These are phyloP conservation scores for Eucalyptus sp. DNA, from an alignment of 345 rosid species.

Conservation along the genomic window DNA sequence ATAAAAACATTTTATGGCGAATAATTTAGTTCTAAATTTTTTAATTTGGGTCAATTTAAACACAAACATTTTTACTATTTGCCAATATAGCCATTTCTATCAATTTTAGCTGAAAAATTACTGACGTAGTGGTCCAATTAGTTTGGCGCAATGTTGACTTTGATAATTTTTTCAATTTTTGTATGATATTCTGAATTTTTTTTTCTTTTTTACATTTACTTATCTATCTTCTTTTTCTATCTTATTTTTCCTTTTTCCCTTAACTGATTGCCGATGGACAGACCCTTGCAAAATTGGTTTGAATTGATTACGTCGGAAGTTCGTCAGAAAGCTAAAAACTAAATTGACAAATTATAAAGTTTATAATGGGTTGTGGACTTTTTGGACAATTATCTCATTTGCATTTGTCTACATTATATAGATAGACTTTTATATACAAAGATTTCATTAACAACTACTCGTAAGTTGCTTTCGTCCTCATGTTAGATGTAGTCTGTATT, in stretches of 20 bases:
- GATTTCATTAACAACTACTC: background rate
- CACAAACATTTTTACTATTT: background rate
- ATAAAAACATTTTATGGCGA: accelerated
- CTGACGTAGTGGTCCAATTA: accelerated
- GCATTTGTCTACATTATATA: background rate
- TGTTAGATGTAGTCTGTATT: background rate
- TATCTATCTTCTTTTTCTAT: background rate
- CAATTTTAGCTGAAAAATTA: background rate
- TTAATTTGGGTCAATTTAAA: background rate
- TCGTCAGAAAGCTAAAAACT: background rate
- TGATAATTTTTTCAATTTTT: background rate
- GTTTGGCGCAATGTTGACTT: background rate
- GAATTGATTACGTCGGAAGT: background rate
- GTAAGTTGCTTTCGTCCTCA: background rate
- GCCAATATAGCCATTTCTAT: background rate
- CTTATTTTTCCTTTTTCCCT: background rate
- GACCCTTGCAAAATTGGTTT: background rate
- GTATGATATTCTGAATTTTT: background rate
- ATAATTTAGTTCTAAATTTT: background rate
- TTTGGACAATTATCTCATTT: background rate
- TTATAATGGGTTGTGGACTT: background rate
- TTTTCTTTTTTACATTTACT: background rate
- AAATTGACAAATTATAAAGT: background rate
- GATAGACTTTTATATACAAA: background rate
- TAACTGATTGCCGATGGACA: accelerated